These are phyloP conservation scores for Heliamphora exappendiculata DNA, from an alignment of 148 eudicot species.

Conservation along the genomic window DNA sequence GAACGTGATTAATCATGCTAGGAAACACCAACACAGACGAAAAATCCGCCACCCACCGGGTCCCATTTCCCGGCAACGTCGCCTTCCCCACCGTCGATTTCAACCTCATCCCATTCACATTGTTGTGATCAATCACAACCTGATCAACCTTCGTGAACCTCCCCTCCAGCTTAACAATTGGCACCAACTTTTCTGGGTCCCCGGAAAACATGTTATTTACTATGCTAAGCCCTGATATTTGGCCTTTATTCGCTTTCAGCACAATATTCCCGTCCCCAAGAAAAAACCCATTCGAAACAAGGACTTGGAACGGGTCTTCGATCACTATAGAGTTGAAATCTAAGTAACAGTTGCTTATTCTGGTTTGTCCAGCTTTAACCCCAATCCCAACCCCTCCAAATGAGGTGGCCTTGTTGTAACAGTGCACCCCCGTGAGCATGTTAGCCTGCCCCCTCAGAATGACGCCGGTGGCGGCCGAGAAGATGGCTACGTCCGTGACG, in stretches of 20 bases:
- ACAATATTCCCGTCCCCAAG: constrained; percentile 41
- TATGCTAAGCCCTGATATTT: constrained; percentile 24
- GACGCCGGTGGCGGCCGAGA: constrained; percentile 32
- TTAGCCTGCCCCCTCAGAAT: constrained; percentile 31
- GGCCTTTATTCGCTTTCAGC: constrained; percentile 28
- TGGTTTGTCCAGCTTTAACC: constrained; percentile 26
- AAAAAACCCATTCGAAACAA: constrained; percentile 34
- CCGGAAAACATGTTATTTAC: constrained; percentile 36
- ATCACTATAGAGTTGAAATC: constrained; percentile 36
- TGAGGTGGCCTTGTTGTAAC: constrained; percentile 38
- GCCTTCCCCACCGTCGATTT: constrained; percentile 26
- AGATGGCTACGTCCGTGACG: constrained; percentile 33
- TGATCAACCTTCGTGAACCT: constrained; percentile 26
- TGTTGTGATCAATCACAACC: constrained; percentile 39
- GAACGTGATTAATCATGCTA: constrained; percentile 28
- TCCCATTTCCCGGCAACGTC: constrained; percentile 27
- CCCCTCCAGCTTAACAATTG: constrained; percentile 32
- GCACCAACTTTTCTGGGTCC: constrained; percentile 15
- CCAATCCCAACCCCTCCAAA: constrained; percentile 41
- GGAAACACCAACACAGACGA: constrained; percentile 24
- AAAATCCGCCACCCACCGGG: constrained; percentile 30
- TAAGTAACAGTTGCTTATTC: constrained; percentile 31
- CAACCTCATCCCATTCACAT: constrained; percentile 31
- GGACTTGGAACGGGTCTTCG: constrained; percentile 40
- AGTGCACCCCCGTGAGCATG: constrained; percentile 38